Evolutionary conservation across 495 filamentous ascomycete species (phyloP).

Genomic region (Aspergillus mulundensis): DNA sequence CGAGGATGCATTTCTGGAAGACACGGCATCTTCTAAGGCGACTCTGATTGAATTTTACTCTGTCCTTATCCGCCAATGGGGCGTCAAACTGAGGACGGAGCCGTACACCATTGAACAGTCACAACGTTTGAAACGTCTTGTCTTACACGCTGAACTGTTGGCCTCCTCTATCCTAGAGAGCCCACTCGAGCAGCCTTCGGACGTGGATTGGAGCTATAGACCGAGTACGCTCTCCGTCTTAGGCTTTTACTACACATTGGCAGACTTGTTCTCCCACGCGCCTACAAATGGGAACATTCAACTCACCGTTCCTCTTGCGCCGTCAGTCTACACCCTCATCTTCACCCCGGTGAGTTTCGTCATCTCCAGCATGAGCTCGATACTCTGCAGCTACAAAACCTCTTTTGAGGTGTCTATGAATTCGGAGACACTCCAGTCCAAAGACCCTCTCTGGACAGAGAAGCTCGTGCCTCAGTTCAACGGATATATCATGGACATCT

Average conservation of each 20-base stretch:
- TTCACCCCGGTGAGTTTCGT: constrained; percentile 59
- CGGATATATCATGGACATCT: constrained; percentile 83
- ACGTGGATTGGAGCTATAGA: constrained; percentile 12
- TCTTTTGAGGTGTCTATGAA: constrained; percentile 67
- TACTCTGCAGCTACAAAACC: constrained; percentile 64
- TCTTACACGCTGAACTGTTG: constrained; percentile 58
- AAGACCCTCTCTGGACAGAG: constrained; percentile 45
- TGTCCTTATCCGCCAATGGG: constrained; percentile 66
- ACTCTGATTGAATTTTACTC: constrained; percentile 68
- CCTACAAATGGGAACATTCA: constrained; percentile 47
- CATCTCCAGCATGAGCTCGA: constrained; percentile 67
- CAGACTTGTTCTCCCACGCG: constrained; percentile 52
- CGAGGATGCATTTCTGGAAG: constrained; percentile 55
- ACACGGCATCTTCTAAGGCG: constrained; percentile 44
- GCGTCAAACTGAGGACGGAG: constrained; percentile 35
- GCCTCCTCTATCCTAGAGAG: constrained; percentile 57
- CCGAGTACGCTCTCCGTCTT: constrained; percentile 47
- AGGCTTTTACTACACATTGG: constrained; percentile 62
- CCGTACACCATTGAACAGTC: constrained; percentile 28
- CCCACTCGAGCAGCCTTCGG: constrained; percentile 21
- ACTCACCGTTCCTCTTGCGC: constrained; percentile 63
- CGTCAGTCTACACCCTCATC: constrained; percentile 64
- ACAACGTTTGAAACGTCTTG: constrained; percentile 42
- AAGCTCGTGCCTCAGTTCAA: constrained; percentile 67
- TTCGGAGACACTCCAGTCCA: constrained; percentile 28